Base-by-base conservation (phyloP, 225 moss, liverwort and hornwort species). In the Asterella californica region DNA sequence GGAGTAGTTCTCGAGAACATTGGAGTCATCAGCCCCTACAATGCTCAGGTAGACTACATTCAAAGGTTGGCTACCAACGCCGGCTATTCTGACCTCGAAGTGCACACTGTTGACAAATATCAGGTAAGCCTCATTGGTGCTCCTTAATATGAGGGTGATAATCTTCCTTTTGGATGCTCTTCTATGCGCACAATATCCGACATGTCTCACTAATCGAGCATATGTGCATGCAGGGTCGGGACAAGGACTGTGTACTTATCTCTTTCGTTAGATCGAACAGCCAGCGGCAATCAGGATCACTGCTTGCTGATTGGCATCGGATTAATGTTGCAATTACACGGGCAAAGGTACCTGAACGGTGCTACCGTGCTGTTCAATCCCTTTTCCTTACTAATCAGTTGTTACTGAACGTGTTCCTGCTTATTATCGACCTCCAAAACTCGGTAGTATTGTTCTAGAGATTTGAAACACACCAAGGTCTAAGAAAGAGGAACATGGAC, bases 21-120 rank as follows among this genome's bases (percentile, higher is more conserved):
- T 63, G 89, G 89, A 63, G 89, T 90, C 50, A 90, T 90, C 48
- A 87, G 83, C 71, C 89, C 89, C 66, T 90, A 90, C 80, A 90
- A 90, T 68, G 89, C 89, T 71, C 89, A 90, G 75, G 89, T 85
- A 57, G 82, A 87, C 75, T 71, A 73, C 68, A 83, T 90, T 77
- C 87, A 80, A 29, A 77, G 78, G 34, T 14, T 79, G 52, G 82
- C 85, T 65, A 42, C 74, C 38, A 81, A 70, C 5, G 79, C 82
- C n/a, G 87, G 85, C 47, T 78, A 83, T 29, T 47, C 75, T 15
- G 24, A 78, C 62, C 78, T 90, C 24, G 89, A 90, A 85, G 87
- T 90, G 4, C 81, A 90, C 75, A 90, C 89, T 2, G 87, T 90
- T 7, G 89, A 90, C 80, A 90, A 90, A 76, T 90, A 85, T 80